phyloP scores from a whole-genome alignment of 345 rosid species.

The Turritis glabra region DNA sequence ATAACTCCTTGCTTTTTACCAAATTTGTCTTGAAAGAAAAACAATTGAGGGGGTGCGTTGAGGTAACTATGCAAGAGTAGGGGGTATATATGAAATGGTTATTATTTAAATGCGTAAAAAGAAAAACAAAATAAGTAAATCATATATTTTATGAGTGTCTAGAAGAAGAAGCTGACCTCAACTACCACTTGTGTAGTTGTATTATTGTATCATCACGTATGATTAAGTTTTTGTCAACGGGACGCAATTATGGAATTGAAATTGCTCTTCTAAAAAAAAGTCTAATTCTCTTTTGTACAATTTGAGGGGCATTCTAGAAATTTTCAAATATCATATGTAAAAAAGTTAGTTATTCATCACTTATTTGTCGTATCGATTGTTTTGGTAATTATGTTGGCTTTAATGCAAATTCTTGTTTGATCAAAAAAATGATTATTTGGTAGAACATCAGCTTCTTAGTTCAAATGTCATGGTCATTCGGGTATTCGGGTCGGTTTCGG shows the following conservation, averaged over 20 bases:
- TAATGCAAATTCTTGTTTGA: background rate
- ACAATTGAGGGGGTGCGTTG: background rate
- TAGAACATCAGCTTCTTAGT: background rate
- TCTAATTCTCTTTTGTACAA: background rate
- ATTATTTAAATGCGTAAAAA: background rate
- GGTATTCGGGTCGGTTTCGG: no score
- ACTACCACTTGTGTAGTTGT: slow-evolving; percentile 16
- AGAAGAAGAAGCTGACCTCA: slow-evolving; percentile 28
- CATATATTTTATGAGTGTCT: background rate
- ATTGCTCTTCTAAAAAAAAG: background rate
- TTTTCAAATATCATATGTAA: background rate
- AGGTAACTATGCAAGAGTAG: background rate
- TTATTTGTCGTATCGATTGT: background rate
- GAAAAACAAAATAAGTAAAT: background rate
- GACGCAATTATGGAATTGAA: slow-evolving; percentile 26
- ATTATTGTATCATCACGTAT: slow-evolving; percentile 7
- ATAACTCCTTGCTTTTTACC: background rate
- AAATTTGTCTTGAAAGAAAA: background rate
- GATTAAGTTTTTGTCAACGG: slow-evolving; percentile 26
- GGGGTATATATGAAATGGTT: background rate
- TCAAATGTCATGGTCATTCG: background rate
- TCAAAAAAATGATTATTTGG: background rate
- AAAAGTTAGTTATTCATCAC: background rate
- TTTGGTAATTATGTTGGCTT: background rate
- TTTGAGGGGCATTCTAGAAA: background rate